These are phyloP conservation scores for Dendrocalamus sinicus DNA, from an alignment of 176 grass and related monocot species.

Conservation along the genomic window DNA sequence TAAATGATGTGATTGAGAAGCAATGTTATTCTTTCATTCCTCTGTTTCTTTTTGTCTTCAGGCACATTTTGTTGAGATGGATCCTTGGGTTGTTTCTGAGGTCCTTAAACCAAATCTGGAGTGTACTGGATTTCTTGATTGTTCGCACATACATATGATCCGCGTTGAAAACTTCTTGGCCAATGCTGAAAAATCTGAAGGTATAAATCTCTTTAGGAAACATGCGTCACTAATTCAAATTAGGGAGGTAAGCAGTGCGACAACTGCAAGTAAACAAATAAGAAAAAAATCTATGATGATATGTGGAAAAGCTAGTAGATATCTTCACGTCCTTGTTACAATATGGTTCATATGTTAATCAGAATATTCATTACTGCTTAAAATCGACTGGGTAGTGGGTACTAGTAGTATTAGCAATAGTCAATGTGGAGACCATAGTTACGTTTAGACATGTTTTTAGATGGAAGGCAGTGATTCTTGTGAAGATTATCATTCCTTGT, in stretches of 20 bases:
- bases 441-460: neutral
- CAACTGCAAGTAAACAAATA: neutral
- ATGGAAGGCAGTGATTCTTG: slow-evolving; percentile 7
- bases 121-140: slow-evolving; percentile 85
- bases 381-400: neutral
- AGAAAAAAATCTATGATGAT: neutral
- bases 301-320: slow-evolving; percentile 2
- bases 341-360: neutral
- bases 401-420: neutral
- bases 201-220: slow-evolving; percentile 43
- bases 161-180: slow-evolving; percentile 81
- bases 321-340: neutral
- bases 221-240: neutral
- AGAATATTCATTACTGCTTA: neutral
- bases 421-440: slow-evolving; percentile 5
- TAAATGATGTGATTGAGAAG: slow-evolving; percentile 19
- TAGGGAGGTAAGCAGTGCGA: slow-evolving; percentile 1
- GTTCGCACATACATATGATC: slow-evolving; percentile 79
- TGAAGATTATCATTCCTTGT: neutral
- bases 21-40: neutral
- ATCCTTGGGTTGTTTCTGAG: slow-evolving; percentile 89
- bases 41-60: slow-evolving; percentile 39
- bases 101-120: slow-evolving; percentile 82
- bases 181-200: slow-evolving; percentile 71
- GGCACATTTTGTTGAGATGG: slow-evolving; percentile 97